Evolutionary conservation across 768 basidiomycete genomes (phyloP).

Genomic region (Pleurotus eryngii): DNA sequence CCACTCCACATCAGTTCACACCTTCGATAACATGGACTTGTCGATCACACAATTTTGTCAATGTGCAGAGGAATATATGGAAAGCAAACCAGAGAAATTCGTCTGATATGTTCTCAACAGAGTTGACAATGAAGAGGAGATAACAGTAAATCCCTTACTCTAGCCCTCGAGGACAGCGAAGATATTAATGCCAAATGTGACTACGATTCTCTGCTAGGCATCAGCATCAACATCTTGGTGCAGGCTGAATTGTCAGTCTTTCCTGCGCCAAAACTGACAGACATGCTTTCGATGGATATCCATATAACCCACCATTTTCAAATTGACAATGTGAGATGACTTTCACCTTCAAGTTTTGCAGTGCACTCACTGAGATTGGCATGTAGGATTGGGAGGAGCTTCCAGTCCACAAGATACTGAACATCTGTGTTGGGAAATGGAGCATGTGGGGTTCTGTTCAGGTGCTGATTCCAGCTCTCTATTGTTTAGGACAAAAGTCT

Average conservation of each 20-base stretch:
- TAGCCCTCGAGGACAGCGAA: background rate
- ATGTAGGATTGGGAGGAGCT: background rate
- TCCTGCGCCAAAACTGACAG: slow-evolving; percentile 11
- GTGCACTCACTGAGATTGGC: no score
- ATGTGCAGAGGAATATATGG: background rate
- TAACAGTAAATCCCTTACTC: slow-evolving; percentile 13
- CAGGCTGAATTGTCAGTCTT: slow-evolving; percentile 6
- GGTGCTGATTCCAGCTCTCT: slow-evolving; percentile 2
- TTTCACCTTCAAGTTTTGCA: background rate
- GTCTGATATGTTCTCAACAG: slow-evolving; percentile 17
- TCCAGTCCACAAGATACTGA: slow-evolving; percentile 1
- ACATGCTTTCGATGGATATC: slow-evolving; percentile 15
- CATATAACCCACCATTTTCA: slow-evolving; percentile 14
- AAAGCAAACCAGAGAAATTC: background rate
- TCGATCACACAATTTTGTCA: background rate
- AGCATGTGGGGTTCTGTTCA: background rate
- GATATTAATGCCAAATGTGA: slow-evolving; percentile 7
- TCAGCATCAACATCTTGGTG: slow-evolving; percentile 13
- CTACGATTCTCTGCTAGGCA: slow-evolving; percentile 21
- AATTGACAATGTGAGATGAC: slow-evolving; percentile 5
- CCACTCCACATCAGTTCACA: no score
- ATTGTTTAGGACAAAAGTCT: background rate
- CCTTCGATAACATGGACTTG: no score
- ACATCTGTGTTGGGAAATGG: slow-evolving; percentile 9
- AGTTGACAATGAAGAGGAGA: slow-evolving; percentile 4